Conservation (phyloP, 306 rosid species). For the Ochetophila trinervis region DNA sequence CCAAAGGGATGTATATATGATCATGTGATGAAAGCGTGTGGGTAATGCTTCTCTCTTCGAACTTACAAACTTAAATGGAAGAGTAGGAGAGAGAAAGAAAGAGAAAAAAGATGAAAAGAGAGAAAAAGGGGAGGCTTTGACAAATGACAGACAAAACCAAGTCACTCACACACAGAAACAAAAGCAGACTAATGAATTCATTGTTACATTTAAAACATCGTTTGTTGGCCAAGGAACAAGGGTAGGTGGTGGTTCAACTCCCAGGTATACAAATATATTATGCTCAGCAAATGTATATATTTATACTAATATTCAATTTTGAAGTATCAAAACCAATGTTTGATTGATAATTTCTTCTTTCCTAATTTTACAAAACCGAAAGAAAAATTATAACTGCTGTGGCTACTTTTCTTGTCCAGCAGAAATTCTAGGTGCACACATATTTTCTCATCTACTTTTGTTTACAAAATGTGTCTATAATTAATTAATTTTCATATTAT, state of each 20-base stretch:
- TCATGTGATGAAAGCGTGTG: constrained; percentile 51
- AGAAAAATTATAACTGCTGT: neutral
- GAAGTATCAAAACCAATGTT: no score
- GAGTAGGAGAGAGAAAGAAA: constrained; percentile 25
- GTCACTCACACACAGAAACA: constrained; percentile 18
- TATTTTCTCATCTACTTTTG: constrained; percentile 36
- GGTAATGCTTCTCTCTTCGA: constrained; percentile 32
- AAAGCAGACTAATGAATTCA: constrained; percentile 46
- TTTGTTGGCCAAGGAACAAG: constrained; percentile 65
- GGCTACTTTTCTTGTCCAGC: constrained; percentile 41
- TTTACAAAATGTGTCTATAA: neutral
- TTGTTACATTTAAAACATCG: constrained; percentile 61
- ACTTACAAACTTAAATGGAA: constrained; percentile 21
- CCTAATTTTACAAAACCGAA: neutral
- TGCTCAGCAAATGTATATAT: neutral
- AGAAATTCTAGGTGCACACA: constrained; percentile 26
- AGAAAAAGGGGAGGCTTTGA: constrained; percentile 23
- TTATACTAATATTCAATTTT: neutral
- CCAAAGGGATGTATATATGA: neutral
- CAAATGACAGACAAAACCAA: constrained; percentile 2
- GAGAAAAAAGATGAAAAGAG: constrained; percentile 11
- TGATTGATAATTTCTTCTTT: neutral
- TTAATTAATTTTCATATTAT: constrained; percentile 1
- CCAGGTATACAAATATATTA: constrained; percentile 20
- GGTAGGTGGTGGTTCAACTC: constrained; percentile 96